These are phyloP conservation scores for Trypanosoma conorhini DNA, from an alignment of 208 protist species.

Conservation along the genomic window DNA sequence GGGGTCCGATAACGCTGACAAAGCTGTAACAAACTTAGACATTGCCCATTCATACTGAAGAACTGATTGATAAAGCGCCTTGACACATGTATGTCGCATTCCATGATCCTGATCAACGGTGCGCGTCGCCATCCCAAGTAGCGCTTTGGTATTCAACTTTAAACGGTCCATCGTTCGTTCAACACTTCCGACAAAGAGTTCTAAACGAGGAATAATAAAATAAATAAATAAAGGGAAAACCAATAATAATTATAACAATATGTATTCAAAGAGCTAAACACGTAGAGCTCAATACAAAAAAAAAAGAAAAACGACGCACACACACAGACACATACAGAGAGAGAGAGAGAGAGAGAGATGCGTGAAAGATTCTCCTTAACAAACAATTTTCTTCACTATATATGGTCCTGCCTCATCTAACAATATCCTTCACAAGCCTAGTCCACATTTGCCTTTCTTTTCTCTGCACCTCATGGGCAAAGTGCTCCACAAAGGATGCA, in stretches of 20 bases:
- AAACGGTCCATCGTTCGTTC: constrained; percentile 13
- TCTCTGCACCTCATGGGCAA: constrained; percentile 24
- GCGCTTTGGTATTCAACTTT: constrained; percentile 18
- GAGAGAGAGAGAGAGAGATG: background rate
- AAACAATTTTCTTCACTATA: background rate
- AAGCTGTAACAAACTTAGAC: constrained; percentile 2
- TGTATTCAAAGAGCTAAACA: too few species aligned
- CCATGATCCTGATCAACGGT: constrained; percentile 23
- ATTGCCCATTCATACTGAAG: constrained; percentile 17
- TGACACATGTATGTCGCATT: constrained; percentile 20
- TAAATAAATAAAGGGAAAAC: background rate
- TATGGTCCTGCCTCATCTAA: background rate
- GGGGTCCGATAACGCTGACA: constrained; percentile 6
- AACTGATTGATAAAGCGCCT: constrained; percentile 13
- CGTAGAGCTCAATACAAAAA: too few species aligned
- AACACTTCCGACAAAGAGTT: background rate
- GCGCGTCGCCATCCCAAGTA: constrained; percentile 21
- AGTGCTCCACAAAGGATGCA: constrained; percentile 48
- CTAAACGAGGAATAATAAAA: background rate
- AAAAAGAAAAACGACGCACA: background rate
- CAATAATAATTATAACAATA: background rate
- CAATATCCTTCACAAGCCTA: constrained; percentile 9
- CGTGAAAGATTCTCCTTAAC: background rate
- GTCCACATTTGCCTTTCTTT: constrained; percentile 24
- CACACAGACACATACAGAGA: too few species aligned